Evolutionary conservation across 2,329 filamentous ascomycete genomes (phyloP).

Genomic region (Aureobasidium namibiae): DNA sequence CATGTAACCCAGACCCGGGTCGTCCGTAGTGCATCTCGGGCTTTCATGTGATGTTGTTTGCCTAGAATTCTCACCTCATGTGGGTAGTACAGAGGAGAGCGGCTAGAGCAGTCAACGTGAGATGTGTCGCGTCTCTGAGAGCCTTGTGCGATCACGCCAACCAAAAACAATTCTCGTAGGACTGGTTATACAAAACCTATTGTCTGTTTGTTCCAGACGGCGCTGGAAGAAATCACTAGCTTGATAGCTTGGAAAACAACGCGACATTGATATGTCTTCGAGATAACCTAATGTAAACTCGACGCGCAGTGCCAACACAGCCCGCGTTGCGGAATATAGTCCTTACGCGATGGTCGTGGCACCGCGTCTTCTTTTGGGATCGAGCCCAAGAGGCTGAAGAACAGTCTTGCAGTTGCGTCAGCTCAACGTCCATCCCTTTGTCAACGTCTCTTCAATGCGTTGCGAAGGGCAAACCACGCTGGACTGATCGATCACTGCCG

Average conservation of each 20-base stretch:
- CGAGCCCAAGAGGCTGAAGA: neutral
- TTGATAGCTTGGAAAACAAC: no score
- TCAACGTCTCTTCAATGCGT: neutral
- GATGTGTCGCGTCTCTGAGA: neutral
- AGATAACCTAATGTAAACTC: neutral
- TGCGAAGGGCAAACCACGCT: neutral
- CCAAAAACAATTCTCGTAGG: neutral
- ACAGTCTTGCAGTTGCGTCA: neutral
- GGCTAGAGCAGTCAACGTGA: neutral
- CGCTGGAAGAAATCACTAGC: no score
- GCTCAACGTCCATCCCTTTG: neutral
- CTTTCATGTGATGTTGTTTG: neutral
- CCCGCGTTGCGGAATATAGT: neutral
- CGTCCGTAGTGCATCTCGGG: neutral
- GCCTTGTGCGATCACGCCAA: neutral
- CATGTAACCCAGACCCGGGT: neutral
- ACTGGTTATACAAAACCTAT: neutral
- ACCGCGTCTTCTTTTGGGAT: neutral
- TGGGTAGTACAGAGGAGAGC: neutral
- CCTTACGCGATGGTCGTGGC: neutral
- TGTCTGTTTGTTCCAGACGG: neutral
- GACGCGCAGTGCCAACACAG: no score
- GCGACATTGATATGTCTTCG: neutral
- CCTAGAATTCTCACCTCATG: neutral
- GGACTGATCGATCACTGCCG: neutral